A percentile compares a stretch with the other conserved stretches of the same genome.
Conservation (phyloP, 2,329 filamentous ascomycete genomes). For the Eutypella sp. region DNA sequence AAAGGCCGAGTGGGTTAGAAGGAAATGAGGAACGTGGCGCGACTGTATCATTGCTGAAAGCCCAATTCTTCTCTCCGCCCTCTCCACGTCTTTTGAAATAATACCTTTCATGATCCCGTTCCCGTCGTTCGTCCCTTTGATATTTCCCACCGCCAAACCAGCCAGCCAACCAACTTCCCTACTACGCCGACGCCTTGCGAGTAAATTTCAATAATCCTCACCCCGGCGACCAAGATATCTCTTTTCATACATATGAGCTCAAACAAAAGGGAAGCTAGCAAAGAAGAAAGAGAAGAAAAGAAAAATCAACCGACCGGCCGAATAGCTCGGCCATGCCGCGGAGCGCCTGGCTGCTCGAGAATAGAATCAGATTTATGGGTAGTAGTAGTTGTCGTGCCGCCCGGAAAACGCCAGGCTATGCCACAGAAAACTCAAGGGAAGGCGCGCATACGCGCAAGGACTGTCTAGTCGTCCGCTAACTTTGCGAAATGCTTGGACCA, state of each 20-base stretch:
- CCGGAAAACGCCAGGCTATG: neutral
- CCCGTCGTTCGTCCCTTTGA: neutral
- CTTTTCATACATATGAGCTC: neutral
- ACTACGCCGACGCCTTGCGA: neutral
- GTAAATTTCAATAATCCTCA: neutral
- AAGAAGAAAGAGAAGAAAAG: too few species aligned
- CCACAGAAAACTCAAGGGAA: conserved; percentile 8
- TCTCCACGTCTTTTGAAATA: too few species aligned
- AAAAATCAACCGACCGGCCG: neutral
- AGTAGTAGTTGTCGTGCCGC: neutral
- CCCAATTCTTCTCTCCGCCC: neutral
- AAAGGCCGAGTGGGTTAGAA: too few species aligned
- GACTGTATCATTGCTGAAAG: neutral
- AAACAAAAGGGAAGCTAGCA: too few species aligned
- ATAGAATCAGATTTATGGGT: neutral
- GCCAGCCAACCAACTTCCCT: too few species aligned
- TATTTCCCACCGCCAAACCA: too few species aligned
- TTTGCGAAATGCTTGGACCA: conserved; percentile 97
- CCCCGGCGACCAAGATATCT: neutral
- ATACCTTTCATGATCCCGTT: neutral
- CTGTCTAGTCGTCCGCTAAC: conserved; percentile 42
- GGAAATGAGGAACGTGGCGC: neutral
- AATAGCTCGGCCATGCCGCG: neutral
- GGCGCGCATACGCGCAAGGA: conserved; percentile 15
- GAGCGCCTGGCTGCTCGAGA: neutral